Evolutionary conservation across 306 rosid species (phyloP).

Genomic region (Alnus glutinosa): DNA sequence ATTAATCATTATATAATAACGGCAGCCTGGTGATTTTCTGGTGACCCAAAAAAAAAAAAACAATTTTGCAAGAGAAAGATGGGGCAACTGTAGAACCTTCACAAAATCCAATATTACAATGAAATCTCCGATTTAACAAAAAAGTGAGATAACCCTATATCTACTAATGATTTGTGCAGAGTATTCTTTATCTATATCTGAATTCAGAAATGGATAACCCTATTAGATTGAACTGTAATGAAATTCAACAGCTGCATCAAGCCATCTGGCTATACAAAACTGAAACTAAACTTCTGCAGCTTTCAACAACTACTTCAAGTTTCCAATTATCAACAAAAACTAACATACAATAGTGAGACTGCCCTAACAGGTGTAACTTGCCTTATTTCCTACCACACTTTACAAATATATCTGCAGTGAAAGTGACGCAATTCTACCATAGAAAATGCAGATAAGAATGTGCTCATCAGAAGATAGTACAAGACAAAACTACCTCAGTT

Average conservation of each 20-base stretch:
- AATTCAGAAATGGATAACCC: not conserved
- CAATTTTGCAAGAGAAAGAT: not conserved
- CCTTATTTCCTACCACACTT: not conserved
- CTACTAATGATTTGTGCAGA: not conserved
- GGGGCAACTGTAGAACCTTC: not conserved
- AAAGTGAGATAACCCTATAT: not conserved
- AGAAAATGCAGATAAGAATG: not conserved
- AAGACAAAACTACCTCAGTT: not conserved
- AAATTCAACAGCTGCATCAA: not conserved
- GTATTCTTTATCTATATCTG: not conserved
- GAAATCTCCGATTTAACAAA: not conserved
- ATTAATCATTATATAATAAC: too few species aligned
- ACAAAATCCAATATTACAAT: not conserved
- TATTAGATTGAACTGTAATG: not conserved
- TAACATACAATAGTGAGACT: not conserved
- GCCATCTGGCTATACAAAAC: slow-evolving; percentile 1
- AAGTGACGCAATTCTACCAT: not conserved
- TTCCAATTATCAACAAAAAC: not conserved
- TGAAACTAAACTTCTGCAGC: not conserved
- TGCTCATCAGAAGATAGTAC: not conserved
- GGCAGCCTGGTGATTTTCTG: not conserved
- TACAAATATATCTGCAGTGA: not conserved
- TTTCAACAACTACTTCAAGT: not conserved
- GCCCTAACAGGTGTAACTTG: not conserved
- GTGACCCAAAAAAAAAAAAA: too few species aligned